phyloP scores from a whole-genome alignment of 108 stramenopile species.

The Seminavis robusta region DNA sequence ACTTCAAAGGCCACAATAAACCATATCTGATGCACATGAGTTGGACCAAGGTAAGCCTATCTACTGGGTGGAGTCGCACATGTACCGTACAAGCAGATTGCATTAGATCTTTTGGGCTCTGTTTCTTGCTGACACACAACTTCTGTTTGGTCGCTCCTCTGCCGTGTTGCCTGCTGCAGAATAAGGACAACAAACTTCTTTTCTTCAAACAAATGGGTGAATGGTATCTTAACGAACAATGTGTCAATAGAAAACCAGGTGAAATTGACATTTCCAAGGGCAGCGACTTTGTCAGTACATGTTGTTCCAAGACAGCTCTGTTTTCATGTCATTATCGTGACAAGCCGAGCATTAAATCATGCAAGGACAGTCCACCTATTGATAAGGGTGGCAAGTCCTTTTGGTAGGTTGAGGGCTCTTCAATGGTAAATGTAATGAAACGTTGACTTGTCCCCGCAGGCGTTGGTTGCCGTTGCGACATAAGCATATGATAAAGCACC shows the following conservation, averaged over 20 bases:
- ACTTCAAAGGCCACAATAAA: slow-evolving; percentile 7
- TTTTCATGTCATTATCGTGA: slow-evolving; percentile 52
- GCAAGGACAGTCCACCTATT: slow-evolving; percentile 5
- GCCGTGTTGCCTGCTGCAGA: too few relatives aligned
- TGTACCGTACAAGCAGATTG: too few relatives aligned
- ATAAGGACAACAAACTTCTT: slow-evolving; percentile 74
- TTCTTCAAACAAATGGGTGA: slow-evolving; percentile 77
- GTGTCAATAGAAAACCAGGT: slow-evolving; percentile 20
- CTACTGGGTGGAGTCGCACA: too few relatives aligned
- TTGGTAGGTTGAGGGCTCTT: too few relatives aligned
- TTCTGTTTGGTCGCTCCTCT: too few relatives aligned
- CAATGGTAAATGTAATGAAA: too few relatives aligned
- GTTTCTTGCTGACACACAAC: too few relatives aligned
- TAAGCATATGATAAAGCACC: too few relatives aligned
- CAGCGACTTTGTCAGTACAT: slow-evolving; percentile 13
- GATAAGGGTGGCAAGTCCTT: slow-evolving; percentile 26
- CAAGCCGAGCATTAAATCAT: slow-evolving; percentile 6
- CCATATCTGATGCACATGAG: slow-evolving; percentile 64
- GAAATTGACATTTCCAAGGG: slow-evolving; percentile 5
- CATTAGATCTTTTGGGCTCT: too few relatives aligned
- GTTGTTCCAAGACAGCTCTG: slow-evolving; percentile 38
- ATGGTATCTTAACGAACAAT: slow-evolving; percentile 58
- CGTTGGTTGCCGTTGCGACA: too few relatives aligned
- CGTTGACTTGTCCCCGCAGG: too few relatives aligned
- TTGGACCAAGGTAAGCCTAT: too few relatives aligned